Evolutionary conservation across 768 basidiomycete species (phyloP), one percentile per base, ranked within the genome.

Genomic region (Leccinum uliginosum): DNA sequence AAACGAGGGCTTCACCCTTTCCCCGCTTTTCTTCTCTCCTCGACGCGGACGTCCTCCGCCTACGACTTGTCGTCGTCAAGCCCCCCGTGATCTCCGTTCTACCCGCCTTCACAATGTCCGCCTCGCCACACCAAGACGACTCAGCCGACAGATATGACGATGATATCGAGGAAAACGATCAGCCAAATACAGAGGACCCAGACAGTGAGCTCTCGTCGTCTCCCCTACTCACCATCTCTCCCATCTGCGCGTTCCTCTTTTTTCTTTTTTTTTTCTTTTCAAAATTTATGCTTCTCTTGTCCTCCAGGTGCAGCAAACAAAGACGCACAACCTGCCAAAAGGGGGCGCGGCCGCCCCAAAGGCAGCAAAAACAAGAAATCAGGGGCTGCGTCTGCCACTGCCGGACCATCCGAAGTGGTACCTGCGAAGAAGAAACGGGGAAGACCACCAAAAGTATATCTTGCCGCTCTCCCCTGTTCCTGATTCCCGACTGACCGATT

Each of bases 301-400:
- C 57, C 66, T 75, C 77, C 75, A 67, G 71, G 75, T 59, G 67
- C 78, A 57, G 73, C 76, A 55, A 69, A 75, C 59, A 68, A 53
- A 63, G 66, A 73, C 57, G 64, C 73, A 21, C 69, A 67, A 55
- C 52, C 82, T 43, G 64, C 68, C 59, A 94, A 92, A 77, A 85
- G 93, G 66, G 85, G 89, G 67, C 82, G 93, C 48, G 93, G 93
- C 53, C 84, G 93, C 62, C 93, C 93, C 59, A 91, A 87, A 72
- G 93, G 93, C 65, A 91, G 89, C 73, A 94, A 90, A 76, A 84
- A 84, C 74, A 84, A 83, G 77, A 81, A 80, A 67, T 71, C 68
- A 62, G 66, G 70, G 68, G 74, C 67, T 58, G 61, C 73, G 38
- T 62, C 72, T 54, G 38, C 71, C 15, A 60, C 73, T 17, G 60